A percentile compares a stretch with the other conserved stretches of the same genome.
Conservation (phyloP, 345 rosid genomes). For the Clarkia xantiana region DNA sequence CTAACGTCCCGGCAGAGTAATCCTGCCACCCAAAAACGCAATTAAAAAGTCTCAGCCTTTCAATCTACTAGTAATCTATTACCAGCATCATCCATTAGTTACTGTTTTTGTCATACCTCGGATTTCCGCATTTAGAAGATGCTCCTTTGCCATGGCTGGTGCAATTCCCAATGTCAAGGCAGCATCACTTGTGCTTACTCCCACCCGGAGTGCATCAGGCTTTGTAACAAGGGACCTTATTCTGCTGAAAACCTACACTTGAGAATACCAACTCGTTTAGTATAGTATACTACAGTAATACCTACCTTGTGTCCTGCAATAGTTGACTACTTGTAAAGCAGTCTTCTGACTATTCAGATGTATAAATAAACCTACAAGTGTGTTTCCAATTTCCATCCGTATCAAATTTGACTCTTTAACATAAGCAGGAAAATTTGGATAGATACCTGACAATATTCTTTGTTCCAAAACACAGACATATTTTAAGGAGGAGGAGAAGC, state of each 20-base stretch:
- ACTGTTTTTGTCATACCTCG: slow-evolving; percentile 33
- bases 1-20: slow-evolving; percentile 81
- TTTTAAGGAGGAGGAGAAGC: no score
- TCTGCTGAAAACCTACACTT: slow-evolving; percentile 54
- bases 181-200: slow-evolving; percentile 85
- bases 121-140: slow-evolving; percentile 79
- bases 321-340: no score
- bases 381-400: no score
- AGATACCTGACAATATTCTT: no score
- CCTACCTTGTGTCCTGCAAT: no score
- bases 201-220: slow-evolving; percentile 49
- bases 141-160: slow-evolving; percentile 98
- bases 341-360: no score
- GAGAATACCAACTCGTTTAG: background rate
- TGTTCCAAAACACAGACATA: no score
- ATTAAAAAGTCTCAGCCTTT: background rate
- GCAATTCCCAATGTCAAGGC: slow-evolving; percentile 84
- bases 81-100: background rate
- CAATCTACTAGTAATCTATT: background rate
- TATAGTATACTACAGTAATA: no score
- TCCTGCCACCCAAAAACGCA: slow-evolving; percentile 38
- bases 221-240: slow-evolving; percentile 50
- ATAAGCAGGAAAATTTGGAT: no score
- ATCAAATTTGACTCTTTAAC: no score
- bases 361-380: no score